A percentile compares a stretch with the other conserved stretches of the same genome.
Evolutionary conservation across 2,329 filamentous ascomycete species (phyloP).

Genomic region (Fusarium tupiense): DNA sequence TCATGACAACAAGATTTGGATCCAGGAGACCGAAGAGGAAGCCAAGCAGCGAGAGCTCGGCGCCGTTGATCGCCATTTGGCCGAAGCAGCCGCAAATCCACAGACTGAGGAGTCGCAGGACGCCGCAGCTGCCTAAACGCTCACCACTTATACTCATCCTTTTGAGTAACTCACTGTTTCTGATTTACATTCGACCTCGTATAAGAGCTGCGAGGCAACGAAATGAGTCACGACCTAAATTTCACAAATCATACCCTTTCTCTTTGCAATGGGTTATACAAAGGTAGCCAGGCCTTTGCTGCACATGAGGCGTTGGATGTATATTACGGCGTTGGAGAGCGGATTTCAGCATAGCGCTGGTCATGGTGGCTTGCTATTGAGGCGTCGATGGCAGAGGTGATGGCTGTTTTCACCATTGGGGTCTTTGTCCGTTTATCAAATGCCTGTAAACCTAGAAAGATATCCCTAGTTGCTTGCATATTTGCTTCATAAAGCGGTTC

Average conservation of each 20-base stretch:
- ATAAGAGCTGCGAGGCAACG: background rate
- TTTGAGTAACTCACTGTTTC: background rate
- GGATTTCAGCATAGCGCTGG: constrained; percentile 3
- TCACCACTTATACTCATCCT: background rate
- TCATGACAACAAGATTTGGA: constrained; percentile 67
- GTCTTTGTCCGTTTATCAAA: constrained; percentile 10
- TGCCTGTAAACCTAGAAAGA: constrained; percentile 5
- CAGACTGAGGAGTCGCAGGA: background rate
- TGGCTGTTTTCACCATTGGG: constrained; percentile 5
- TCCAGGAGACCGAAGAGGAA: constrained; percentile 53
- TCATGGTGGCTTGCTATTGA: constrained; percentile 4
- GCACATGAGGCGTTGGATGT: constrained; percentile 27
- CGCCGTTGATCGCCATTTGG: constrained; percentile 42
- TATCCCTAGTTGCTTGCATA: constrained; percentile 10
- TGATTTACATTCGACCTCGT: background rate
- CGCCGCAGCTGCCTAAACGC: background rate
- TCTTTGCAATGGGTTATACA: background rate
- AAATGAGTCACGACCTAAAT: constrained; percentile 15
- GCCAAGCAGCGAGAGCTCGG: constrained; percentile 37
- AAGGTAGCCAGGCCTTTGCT: background rate
- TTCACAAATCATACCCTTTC: constrained; percentile 6
- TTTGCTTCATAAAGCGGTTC: background rate
- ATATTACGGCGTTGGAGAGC: constrained; percentile 27
- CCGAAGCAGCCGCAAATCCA: constrained; percentile 35
- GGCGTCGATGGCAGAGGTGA: background rate